Base-by-base conservation (phyloP, 2,329 filamentous ascomycete species). In the Penicillium polonicum region DNA sequence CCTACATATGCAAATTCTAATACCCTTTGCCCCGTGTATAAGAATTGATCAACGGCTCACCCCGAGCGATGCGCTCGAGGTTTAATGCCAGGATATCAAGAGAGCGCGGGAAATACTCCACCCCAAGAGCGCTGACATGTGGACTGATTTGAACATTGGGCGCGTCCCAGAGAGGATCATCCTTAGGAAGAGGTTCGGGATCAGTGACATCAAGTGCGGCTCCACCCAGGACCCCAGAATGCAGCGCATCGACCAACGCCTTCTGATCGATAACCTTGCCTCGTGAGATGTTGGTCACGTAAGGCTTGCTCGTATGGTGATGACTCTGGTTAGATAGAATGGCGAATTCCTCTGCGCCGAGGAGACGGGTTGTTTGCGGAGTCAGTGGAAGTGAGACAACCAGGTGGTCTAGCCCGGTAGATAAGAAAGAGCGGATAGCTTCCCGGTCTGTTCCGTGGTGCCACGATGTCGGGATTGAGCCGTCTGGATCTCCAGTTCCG, bases 201-300 rank as follows among this genome's bases (percentile, higher is more conserved):
- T 92, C 89, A 2, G 89, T 89, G 1, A 93, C 90, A 69, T 92
- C 90, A 41, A 93, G 74, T 1, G 89, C 89, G 0, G 90, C 90
- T 31, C 90, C 90, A 3, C 79, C 73, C 31, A 90, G 68, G 2
- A 80, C 78, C 0, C 80, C 81, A 0, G 61, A 63, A 41, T 83
- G 74, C 12, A 92, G 74, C 0, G 88, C 87, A 1, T 78, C 77
- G 19, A 91, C 81, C 50, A 93, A 70, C 2, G 84, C 87, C 2
- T 81, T 74, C 61, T 86, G 83, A 52, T 88, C 79, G 15, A 90
- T 72, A 42, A 89, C 82, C 35, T 77, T 76, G 0, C 87, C 90
- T 2, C 90, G 82, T 0, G 86, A 85, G 61, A 92, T 89, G 66
- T 93, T 92, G 50, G 85, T 83, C 7, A 93, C 67, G 60, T 87